These are phyloP conservation scores for Hamiltosporidium magnivora DNA, from an alignment of 371 early-diverging fungal genomes.

Conservation along the genomic window DNA sequence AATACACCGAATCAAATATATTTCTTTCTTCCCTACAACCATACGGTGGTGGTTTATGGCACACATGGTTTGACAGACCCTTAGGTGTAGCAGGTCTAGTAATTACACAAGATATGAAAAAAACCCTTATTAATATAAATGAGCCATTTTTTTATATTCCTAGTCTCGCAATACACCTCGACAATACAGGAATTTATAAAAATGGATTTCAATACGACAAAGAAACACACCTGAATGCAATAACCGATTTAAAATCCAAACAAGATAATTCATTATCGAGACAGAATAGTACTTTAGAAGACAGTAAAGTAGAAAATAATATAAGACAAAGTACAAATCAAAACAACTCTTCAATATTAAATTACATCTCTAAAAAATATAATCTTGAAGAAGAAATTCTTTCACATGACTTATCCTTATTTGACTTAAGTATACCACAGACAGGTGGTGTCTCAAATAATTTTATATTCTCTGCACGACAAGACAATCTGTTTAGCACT, in stretches of 20 bases:
- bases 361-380: background rate
- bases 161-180: slow-evolving; percentile 80
- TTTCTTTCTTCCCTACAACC: slow-evolving; percentile 68
- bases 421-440: slow-evolving; percentile 66
- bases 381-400: slow-evolving; percentile 59
- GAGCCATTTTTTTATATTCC: slow-evolving; percentile 77
- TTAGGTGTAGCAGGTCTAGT: slow-evolving; percentile 82
- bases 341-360: background rate
- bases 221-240: slow-evolving; percentile 73
- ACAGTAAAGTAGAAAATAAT: background rate
- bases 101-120: slow-evolving; percentile 52
- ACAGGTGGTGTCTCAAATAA: slow-evolving; percentile 76
- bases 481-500: slow-evolving; percentile 82
- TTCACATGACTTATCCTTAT: slow-evolving; percentile 82
- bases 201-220: slow-evolving; percentile 77
- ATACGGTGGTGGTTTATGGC: slow-evolving; percentile 77
- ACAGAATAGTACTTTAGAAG: background rate
- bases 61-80: slow-evolving; percentile 93
- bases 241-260: slow-evolving; percentile 57
- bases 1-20: slow-evolving; percentile 62
- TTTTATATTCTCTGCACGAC: slow-evolving; percentile 74
- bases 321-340: background rate
- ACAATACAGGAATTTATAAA: slow-evolving; percentile 63
- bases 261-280: background rate
- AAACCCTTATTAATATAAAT: slow-evolving; percentile 17